Evolutionary conservation across 2,329 filamentous ascomycete genomes (phyloP).

Genomic region (Fusarium lateritium): DNA sequence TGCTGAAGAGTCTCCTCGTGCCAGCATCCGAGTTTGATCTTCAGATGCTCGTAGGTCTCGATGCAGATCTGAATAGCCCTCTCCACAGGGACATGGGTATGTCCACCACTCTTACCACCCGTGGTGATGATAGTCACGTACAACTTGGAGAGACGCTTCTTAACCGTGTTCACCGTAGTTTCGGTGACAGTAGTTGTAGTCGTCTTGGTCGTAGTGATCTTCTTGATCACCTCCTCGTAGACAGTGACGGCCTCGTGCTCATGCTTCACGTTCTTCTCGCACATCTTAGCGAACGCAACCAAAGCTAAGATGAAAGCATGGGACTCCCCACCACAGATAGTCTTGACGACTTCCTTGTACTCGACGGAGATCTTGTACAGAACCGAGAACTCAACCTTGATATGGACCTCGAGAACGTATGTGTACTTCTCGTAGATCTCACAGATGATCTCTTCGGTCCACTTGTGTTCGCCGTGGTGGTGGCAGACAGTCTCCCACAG

Average conservation of each 20-base stretch:
- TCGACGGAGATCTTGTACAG: conserved; percentile 62
- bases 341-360: conserved; percentile 63
- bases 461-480: conserved; percentile 53
- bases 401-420: conserved; percentile 61
- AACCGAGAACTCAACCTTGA: conserved; percentile 58
- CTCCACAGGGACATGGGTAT: conserved; percentile 54
- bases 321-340: conserved; percentile 52
- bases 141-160: conserved; percentile 64
- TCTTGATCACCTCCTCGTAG: conserved; percentile 63
- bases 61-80: conserved; percentile 54
- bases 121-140: conserved; percentile 59
- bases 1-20: conserved; percentile 61
- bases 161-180: conserved; percentile 56
- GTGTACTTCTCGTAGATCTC: conserved; percentile 63
- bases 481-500: conserved; percentile 60
- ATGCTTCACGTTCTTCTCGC: conserved; percentile 60
- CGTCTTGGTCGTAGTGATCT: conserved; percentile 54
- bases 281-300: conserved; percentile 61
- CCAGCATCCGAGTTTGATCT: conserved; percentile 61
- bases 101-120: conserved; percentile 52
- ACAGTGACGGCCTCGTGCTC: conserved; percentile 60
- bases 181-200: conserved; percentile 47
- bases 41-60: conserved; percentile 60
- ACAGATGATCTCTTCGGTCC: conserved; percentile 59
- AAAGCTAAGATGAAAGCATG: conserved; percentile 52